Base-by-base conservation (phyloP, 306 rosid genomes). In the Quercus robur region DNA sequence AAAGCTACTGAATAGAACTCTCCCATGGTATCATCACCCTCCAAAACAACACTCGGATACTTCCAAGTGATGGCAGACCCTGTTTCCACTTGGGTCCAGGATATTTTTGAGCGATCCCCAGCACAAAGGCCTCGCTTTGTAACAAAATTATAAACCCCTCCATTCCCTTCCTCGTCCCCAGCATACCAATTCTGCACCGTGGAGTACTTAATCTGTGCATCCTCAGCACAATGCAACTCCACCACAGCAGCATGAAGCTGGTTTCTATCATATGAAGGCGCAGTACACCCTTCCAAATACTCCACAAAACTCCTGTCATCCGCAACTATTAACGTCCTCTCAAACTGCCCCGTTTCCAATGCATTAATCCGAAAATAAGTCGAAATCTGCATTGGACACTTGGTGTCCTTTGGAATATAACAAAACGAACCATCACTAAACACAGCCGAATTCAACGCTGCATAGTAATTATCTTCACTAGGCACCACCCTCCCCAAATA, bases 201-300 rank as follows among this genome's bases (percentile, higher is more conserved):
- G 75, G 98, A 94, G 84, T 94, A 94, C 86, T 94, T 94, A 82
- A 94, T 94, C 84, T 90, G 89, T 0, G 98, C 97, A 9, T 80
- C 90, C 44, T 94, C 97, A 3, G 86, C 88, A 58, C 98, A 88
- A 64, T 85, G 84, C 81, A 94, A 75, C 77, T 94, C 98, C 23
- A 94, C 98, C 76, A 94, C 98, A 28, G 97, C 97, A 69, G 98
- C 98, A 75, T 94, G 98, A 69, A 92, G 97, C 90, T 92, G 98
- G 75, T 94, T 94, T 75, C 79, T 83, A 77, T 94, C 98, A 80
- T 94, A 94, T 52, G 97, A 90, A 26, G 98, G 98, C 0, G 98
- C 98, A 0, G 98, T 94, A 67, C 98, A 94, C 2, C 98, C 98
- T 80, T 94, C 97, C 82, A 94, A 83, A 89, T 94, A 94, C 87